phyloP scores from a whole-genome alignment of 1,139 yeast species.

The Pichia sp. region DNA sequence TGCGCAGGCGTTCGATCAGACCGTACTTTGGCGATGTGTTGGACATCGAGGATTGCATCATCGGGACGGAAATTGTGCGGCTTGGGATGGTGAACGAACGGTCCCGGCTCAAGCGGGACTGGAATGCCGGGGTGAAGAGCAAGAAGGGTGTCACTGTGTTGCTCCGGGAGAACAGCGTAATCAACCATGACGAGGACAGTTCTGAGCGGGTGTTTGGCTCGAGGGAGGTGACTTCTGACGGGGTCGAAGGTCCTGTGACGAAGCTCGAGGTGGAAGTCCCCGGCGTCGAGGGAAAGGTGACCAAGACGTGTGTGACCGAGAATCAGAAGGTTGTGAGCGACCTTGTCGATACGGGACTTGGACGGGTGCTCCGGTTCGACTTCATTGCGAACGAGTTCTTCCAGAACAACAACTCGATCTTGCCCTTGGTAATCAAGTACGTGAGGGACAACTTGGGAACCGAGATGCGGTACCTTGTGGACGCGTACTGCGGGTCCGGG shows the following conservation, averaged over 20 bases:
- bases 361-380: slow-evolving; percentile 60
- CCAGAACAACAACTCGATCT: slow-evolving; percentile 89
- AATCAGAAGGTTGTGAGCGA: slow-evolving; percentile 79
- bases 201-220: slow-evolving; percentile 25
- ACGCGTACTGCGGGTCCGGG: slow-evolving; percentile 98
- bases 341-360: slow-evolving; percentile 40
- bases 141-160: slow-evolving; percentile 80
- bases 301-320: slow-evolving; percentile 60
- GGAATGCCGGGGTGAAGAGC: slow-evolving; percentile 16
- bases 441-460: slow-evolving; percentile 61
- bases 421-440: slow-evolving; percentile 75
- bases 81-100: slow-evolving; percentile 74
- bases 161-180: slow-evolving; percentile 69
- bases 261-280: slow-evolving; percentile 21
- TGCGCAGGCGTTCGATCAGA: slow-evolving; percentile 20
- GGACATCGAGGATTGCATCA: slow-evolving; percentile 90
- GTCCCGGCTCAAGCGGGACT: slow-evolving; percentile 37
- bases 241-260: slow-evolving; percentile 13
- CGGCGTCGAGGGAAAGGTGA: slow-evolving; percentile 10
- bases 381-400: slow-evolving; percentile 94
- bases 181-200: slow-evolving; percentile 20
- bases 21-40: slow-evolving; percentile 41
- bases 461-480: slow-evolving; percentile 62
- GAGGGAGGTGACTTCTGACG: background rate
- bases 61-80: slow-evolving; percentile 79